A percentile compares a stretch with the other conserved stretches of the same genome.
phyloP scores from a whole-genome alignment of 2,329 filamentous ascomycete genomes.

The Diaporthe helianthi region DNA sequence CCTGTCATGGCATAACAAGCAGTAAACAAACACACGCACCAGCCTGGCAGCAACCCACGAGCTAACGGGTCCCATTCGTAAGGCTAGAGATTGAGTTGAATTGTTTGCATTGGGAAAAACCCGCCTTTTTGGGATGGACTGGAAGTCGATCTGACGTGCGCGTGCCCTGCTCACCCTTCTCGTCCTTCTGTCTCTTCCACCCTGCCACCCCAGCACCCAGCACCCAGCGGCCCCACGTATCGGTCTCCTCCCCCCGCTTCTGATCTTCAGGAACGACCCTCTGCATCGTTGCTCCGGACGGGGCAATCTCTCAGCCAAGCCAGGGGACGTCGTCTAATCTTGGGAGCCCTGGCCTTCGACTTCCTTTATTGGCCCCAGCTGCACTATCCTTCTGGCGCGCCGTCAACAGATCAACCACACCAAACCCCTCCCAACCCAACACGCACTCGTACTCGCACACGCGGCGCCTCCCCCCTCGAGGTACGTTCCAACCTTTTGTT shows the following conservation, averaged over 20 bases:
- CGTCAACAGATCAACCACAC: constrained; percentile 21
- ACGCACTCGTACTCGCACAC: constrained; percentile 1
- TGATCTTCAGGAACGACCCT: constrained; percentile 33
- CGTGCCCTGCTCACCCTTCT: not conserved
- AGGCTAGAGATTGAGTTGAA: constrained; percentile 22
- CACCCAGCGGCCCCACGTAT: constrained; percentile 21
- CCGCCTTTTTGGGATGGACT: not conserved
- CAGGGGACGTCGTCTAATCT: constrained; percentile 9
- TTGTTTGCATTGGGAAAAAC: constrained; percentile 5
- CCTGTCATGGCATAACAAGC: constrained; percentile 16
- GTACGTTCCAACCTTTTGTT: constrained; percentile 14
- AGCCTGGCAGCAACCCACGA: not conserved
- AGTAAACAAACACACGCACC: constrained; percentile 27
- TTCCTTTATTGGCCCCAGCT: constrained; percentile 18
- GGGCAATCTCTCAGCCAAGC: constrained; percentile 12
- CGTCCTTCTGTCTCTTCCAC: not conserved
- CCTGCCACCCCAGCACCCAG: constrained; percentile 3
- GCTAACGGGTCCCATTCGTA: constrained; percentile 10
- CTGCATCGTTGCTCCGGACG: constrained; percentile 10
- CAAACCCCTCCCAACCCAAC: not conserved
- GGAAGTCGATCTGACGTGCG: constrained; percentile 11
- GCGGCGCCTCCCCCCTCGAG: constrained; percentile 5
- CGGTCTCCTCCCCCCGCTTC: constrained; percentile 8
- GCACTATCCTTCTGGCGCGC: not conserved
- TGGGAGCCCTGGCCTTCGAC: constrained; percentile 10